Base-by-base conservation (phyloP, 176 grass and related monocot genomes). In the Saccharum spontaneum region DNA sequence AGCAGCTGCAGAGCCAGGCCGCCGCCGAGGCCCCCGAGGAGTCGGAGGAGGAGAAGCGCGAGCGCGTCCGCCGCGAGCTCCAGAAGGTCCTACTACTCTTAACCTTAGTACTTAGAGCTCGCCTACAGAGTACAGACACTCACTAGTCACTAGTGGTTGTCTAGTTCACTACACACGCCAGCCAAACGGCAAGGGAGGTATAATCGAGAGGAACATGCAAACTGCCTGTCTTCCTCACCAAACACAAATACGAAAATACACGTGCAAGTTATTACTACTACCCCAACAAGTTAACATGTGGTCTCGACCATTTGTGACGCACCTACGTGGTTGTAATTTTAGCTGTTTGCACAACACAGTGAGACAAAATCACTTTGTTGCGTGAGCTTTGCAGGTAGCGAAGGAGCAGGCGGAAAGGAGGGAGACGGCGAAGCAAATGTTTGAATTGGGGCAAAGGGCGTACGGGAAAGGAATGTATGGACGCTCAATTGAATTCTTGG, bases 381-480 rank as follows among this genome's bases (percentile, higher is more conserved):
- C 16, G 7, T 16, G 73, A 22, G 14, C 26, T 64, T 78, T 60
- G 72, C 92, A 98, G 95, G 96, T 98, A 33, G 97, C 93, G 0
- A 92, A 85, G 67, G 97, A 98, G 70, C 97, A 98, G 39, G 97
- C 97, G 2, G 97, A 98, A 15, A 72, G 91, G 71, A 90, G 97
- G 85, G 90, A 39, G 26, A 98, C 93, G 0, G 97, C 88, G 63
- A 95, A 94, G 22, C 83, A 95, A 69, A 98, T 98, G 97, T 98
- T 98, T 81, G 97, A 98, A 18, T 28, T 98, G 75, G 97, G 97
- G 22, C 86, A 98, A 79, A 95, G 82, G 70, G 93, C 97, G 3
- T 98, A 98, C n/a, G 91, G 88, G 24, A 94, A 88, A 63, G 97
- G 97, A 46, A 92, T 98, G 97, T 98, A 98, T 40, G 86, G 93